Base-by-base conservation (phyloP, 2,329 filamentous ascomycete species). In the Fonsecaea nubica region DNA sequence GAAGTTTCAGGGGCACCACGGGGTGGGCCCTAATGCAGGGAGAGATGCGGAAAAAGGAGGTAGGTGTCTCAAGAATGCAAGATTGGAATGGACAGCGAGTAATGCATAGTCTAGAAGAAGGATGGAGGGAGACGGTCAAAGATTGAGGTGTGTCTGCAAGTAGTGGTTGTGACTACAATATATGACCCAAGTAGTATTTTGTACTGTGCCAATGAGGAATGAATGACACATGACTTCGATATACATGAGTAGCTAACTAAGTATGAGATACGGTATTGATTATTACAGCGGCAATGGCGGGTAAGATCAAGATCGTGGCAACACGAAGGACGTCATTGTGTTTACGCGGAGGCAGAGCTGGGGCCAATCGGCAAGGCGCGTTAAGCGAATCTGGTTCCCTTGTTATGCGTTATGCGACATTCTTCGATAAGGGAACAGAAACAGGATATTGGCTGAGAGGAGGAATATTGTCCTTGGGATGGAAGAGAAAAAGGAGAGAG, bases 11-110 rank as follows among this genome's bases (percentile, higher is more conserved):
- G 66, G 58, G 42, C 15, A 25, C 59, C 25, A 25, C 25, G 25
- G 25, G 25, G 25, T 25, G 25, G 42, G 42, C 33, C 36, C 66
- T 66, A 66, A 68, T 68, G 65, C 65, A 68, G 65, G 65, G 65
- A 58, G 58, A 60, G 40, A 30, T 36, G 40, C 45, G 25, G 38
- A 48, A 42, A 50, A 38, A 25, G 35, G 48, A 25, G 25, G 25
- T 2, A 45, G 50, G 45, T 50, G 45, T 50, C 45, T 50, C 45
- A 50, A 50, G 45, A 50, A 40, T 36, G 30, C 35, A 56, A 48
- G 18, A 35, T 62, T 42, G 4, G 38, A n/a, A 42, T 15, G 38
- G 15, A 15, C 38, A 15, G 38, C 45, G n/a, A 53, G 58, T 35
- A 50, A 60, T 15, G 40, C 40, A 45, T 18, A 3, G 15, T 45